A percentile compares a stretch with the other conserved stretches of the same genome.
These are phyloP conservation scores for Pulveroboletus frians DNA, from an alignment of 768 basidiomycete species.

Conservation along the genomic window DNA sequence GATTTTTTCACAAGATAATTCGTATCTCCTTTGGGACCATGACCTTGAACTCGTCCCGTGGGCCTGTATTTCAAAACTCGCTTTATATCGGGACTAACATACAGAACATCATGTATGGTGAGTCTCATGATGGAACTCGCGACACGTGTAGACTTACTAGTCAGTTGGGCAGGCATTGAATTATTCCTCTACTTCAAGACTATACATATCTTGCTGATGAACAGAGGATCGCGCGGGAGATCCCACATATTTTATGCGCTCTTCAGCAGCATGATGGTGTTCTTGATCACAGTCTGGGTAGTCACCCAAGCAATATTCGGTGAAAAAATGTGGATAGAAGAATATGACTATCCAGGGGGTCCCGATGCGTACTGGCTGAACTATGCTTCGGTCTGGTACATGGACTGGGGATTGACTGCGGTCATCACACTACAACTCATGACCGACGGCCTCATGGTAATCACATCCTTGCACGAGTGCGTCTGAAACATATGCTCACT, in stretches of 20 bases:
- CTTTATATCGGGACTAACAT: constrained; percentile 14
- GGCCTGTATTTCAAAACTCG: constrained; percentile 7
- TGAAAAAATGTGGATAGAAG: constrained; percentile 34
- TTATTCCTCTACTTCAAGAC: constrained; percentile 23
- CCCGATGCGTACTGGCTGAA: constrained; percentile 27
- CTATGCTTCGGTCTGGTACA: constrained; percentile 25
- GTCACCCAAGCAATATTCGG: constrained; percentile 19
- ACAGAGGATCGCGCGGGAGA: not conserved
- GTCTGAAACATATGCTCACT: not conserved
- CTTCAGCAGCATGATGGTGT: constrained; percentile 25
- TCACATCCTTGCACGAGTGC: not conserved
- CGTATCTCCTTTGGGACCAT: not conserved
- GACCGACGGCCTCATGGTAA: constrained; percentile 29
- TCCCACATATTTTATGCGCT: constrained; percentile 16
- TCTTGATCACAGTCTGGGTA: constrained; percentile 29
- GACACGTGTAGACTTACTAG: not conserved
- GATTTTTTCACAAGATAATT: not conserved
- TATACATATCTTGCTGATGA: constrained; percentile 9
- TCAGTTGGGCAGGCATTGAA: constrained; percentile 19
- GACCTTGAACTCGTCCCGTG: not conserved
- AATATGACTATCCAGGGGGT: constrained; percentile 34
- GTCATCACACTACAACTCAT: constrained; percentile 31
- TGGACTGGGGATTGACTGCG: constrained; percentile 23
- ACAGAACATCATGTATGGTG: constrained; percentile 22
- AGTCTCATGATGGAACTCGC: not conserved